A percentile compares a stretch with the other conserved stretches of the same genome.
phyloP scores from a whole-genome alignment of 306 rosid genomes.

The Cyclanthera cordifolia region DNA sequence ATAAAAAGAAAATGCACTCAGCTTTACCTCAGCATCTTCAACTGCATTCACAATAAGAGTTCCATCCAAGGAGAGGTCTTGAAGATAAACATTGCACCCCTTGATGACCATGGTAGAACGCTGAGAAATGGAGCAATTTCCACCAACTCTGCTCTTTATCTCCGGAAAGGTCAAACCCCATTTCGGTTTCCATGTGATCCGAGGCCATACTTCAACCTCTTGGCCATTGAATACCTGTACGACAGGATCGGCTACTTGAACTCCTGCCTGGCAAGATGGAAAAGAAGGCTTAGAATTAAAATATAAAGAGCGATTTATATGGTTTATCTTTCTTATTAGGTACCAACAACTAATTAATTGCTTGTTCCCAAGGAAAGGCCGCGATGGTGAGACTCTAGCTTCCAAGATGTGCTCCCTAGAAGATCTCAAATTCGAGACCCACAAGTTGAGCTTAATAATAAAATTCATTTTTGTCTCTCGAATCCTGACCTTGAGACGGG shows the following conservation, averaged over 20 bases:
- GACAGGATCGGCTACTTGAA: slow-evolving; percentile 66
- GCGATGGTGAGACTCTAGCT: no score
- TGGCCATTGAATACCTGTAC: slow-evolving; percentile 60
- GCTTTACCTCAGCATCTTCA: slow-evolving; percentile 64
- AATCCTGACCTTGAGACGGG: no score
- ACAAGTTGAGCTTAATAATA: no score
- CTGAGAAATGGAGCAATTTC: slow-evolving; percentile 61
- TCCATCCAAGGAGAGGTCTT: slow-evolving; percentile 74
- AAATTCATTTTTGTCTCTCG: no score
- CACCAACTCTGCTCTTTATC: slow-evolving; percentile 58
- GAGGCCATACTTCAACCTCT: slow-evolving; percentile 91
- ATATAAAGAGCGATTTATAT: not conserved
- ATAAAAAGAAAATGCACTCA: slow-evolving; percentile 6
- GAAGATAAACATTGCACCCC: slow-evolving; percentile 42
- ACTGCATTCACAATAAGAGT: slow-evolving; percentile 53
- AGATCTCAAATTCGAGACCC: no score
- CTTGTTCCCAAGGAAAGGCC: no score
- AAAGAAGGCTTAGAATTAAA: not conserved
- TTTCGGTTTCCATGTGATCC: slow-evolving; percentile 77
- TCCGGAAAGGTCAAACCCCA: slow-evolving; percentile 66
- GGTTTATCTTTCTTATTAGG: not conserved
- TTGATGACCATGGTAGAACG: slow-evolving; percentile 68
- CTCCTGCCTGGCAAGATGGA: slow-evolving; percentile 52
- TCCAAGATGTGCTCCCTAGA: no score
- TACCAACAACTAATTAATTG: not conserved